phyloP scores from a whole-genome alignment of 345 rosid species.

The Combretum micranthum region DNA sequence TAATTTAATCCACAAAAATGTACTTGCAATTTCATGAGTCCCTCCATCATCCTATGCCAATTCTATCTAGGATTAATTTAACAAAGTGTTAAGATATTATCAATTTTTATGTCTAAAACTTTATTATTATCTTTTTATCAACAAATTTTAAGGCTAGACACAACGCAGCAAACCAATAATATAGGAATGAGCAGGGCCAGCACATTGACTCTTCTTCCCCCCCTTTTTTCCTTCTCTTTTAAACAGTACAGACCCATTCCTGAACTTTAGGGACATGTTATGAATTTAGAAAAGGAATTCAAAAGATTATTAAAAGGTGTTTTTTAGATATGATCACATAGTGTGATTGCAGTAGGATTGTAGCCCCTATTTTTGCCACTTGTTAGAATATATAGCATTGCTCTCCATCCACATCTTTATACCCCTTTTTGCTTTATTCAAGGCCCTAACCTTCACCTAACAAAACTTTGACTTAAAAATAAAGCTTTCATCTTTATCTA shows the following conservation, averaged over 20 bases:
- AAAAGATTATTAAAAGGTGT: background rate
- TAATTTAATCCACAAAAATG: no score
- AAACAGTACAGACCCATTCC: background rate
- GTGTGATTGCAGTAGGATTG: conserved; percentile 2
- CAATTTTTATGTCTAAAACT: no score
- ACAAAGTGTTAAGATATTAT: no score
- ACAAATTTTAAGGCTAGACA: no score
- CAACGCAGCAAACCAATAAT: no score
- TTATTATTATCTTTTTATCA: no score
- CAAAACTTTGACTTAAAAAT: conserved; percentile 17
- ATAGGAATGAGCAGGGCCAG: conserved; percentile 3
- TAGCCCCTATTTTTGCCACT: conserved; percentile 15
- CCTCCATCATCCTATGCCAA: background rate
- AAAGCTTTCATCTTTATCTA: conserved; percentile 12
- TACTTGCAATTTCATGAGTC: background rate
- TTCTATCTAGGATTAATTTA: no score
- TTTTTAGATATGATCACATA: no score
- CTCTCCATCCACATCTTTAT: background rate
- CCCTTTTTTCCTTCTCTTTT: background rate
- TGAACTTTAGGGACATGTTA: conserved; percentile 1
- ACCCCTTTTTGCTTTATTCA: background rate
- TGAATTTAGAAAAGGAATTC: no score
- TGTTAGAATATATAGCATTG: background rate
- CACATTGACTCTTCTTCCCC: conserved; percentile 6
- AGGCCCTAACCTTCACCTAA: conserved; percentile 21